These are phyloP conservation scores for Rhododendron simsii DNA, from an alignment of 148 eudicot genomes.

Conservation along the genomic window DNA sequence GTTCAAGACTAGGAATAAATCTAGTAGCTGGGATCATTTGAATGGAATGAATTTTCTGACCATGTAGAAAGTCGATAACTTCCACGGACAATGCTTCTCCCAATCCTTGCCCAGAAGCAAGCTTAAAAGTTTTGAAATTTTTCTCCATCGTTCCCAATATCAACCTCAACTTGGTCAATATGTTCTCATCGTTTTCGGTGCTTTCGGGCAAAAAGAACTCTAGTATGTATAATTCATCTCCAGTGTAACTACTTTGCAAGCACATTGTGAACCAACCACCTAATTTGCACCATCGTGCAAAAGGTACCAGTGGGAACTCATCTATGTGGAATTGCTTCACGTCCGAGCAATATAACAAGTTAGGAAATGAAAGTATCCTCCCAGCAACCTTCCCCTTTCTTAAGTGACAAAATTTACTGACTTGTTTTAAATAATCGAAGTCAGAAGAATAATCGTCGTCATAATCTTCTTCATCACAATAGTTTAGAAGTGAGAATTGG, in stretches of 20 bases:
- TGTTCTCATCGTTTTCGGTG: neutral
- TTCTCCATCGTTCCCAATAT: neutral
- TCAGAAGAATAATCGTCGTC: too few species aligned
- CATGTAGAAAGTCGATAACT: neutral
- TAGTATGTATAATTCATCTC: neutral
- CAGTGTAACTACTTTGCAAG: neutral
- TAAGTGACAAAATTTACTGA: neutral
- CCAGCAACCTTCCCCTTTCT: neutral
- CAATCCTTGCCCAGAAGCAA: neutral
- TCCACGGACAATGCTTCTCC: neutral
- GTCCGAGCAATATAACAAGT: neutral
- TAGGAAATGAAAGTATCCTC: neutral
- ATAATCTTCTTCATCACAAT: too few species aligned
- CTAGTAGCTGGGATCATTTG: neutral
- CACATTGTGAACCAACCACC: slow-evolving; percentile 21
- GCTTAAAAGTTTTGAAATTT: neutral
- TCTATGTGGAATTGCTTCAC: neutral
- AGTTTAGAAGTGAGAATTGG: too few species aligned
- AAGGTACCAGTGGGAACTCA: neutral
- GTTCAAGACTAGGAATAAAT: neutral
- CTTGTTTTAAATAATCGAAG: too few species aligned
- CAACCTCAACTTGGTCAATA: neutral
- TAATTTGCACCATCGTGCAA: slow-evolving; percentile 9
- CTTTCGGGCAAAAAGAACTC: neutral
- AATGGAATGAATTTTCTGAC: neutral